Evolutionary conservation across 805 yeast species (phyloP).

Genomic region (Monosporozyma servazzii): DNA sequence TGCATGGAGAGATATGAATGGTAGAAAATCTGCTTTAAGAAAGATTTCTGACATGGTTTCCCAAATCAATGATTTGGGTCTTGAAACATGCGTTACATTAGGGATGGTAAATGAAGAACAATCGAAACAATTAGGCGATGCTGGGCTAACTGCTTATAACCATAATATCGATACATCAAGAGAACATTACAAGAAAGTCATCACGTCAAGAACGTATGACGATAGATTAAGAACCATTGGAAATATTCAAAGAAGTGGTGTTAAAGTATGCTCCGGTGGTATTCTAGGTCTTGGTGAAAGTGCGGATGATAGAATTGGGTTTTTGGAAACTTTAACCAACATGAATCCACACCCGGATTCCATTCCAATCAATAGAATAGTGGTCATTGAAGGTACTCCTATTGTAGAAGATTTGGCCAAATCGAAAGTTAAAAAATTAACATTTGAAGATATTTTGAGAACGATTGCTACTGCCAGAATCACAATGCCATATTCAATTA

Average conservation of each 20-base stretch:
- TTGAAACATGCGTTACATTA: conserved; percentile 74
- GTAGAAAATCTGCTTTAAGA: conserved; percentile 58
- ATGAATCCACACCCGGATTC: conserved; percentile 72
- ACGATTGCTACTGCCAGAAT: conserved; percentile 71
- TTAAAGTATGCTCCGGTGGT: conserved; percentile 71
- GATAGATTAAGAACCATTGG: conserved; percentile 60
- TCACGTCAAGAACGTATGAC: conserved; percentile 41
- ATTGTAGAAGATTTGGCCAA: conserved; percentile 45
- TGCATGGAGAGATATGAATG: conserved; percentile 81
- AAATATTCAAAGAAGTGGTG: conserved; percentile 54
- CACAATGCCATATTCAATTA: conserved; percentile 61
- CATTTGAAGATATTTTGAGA: conserved; percentile 54
- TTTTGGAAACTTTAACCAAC: conserved; percentile 56
- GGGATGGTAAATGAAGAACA: conserved; percentile 71
- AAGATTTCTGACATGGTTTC: conserved; percentile 57
- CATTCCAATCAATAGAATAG: conserved; percentile 68
- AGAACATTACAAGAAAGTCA: conserved; percentile 65
- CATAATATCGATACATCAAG: conserved; percentile 76
- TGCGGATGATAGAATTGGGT: conserved; percentile 58
- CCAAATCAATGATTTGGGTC: conserved; percentile 51
- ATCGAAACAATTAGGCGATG: conserved; percentile 46
- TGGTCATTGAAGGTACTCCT: conserved; percentile 75
- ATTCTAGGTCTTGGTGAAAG: conserved; percentile 74
- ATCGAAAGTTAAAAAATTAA: conserved; percentile 36
- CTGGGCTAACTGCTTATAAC: conserved; percentile 74